Base-by-base conservation (phyloP, 257 asterid species). In the Jacaranda mimosifolia region DNA sequence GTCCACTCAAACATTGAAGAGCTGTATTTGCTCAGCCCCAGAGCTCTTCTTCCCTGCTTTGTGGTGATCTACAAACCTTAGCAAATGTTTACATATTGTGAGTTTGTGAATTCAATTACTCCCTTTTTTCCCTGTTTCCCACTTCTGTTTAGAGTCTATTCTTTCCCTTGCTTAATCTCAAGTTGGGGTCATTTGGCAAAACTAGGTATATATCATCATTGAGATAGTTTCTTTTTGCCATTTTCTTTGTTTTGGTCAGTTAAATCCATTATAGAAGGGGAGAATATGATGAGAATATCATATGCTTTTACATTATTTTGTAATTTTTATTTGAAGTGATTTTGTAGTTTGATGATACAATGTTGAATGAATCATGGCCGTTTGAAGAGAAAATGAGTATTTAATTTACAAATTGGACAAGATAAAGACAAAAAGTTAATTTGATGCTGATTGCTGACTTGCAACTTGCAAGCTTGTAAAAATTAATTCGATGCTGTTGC, bases 1-100 rank as follows among this genome's bases (percentile, higher is more conserved):
- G 46, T 81, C 0, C 85, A 89, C 39, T 87, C 97, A 8, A 93
- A 89, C 9, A 88, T 91, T 86, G 99, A 93, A 76, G 98, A 95
- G 76, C 90, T 95, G 38, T 91, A 88, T 80, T 87, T 95, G 91
- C 94, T 91, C 53, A 89, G 87, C 77, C 77, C 90, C 51, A 93
- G 82, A 84, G 98, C 99, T 82, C 89, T 95, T 5, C 97, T 95
- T 72, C 98, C 99, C 59, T 95, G 99, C 80, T 93, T 95, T 83
- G 97, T 95, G 73, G 92, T 93, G 19, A 87, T 93, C 14, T 95
- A 91, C 84, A 91, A 80, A 72, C 55, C 86, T 57, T 91, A 59
- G 63, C 35, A 7, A 14, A 17, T 17, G n/a, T n/a, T n/a, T n/a
- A n/a, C n/a, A 3, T 2, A 14, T 17, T 6, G 56, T 43, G 38